Percentiles rank a stretch among this genome's conserved stretches.
These are phyloP conservation scores for Cenchrus americanus DNA, from an alignment of 176 grass and related monocot species.

Conservation along the genomic window DNA sequence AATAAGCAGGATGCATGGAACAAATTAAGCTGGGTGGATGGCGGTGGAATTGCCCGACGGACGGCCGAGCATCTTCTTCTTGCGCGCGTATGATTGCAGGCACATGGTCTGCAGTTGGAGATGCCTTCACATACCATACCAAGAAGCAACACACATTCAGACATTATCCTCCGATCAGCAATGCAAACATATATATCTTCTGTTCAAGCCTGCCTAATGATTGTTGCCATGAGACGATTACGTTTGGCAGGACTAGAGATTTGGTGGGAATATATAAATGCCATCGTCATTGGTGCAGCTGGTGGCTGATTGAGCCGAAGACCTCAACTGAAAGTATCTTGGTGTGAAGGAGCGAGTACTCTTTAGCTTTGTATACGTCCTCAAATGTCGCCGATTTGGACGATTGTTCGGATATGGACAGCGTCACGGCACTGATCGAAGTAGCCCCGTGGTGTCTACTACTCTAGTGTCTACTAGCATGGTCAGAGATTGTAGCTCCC, in stretches of 20 bases:
- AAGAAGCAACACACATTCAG: not conserved
- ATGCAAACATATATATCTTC: not conserved
- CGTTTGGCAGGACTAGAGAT: not conserved
- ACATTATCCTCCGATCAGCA: not conserved
- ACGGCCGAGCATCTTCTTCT: slow-evolving; percentile 9
- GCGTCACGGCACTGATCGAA: not conserved
- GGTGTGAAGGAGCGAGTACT: not conserved
- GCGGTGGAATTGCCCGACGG: not conserved
- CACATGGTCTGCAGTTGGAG: slow-evolving; percentile 29
- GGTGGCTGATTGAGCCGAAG: not conserved
- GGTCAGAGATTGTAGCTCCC: not conserved
- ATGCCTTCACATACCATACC: not conserved
- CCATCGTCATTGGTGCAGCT: not conserved
- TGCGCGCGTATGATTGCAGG: slow-evolving; percentile 27
- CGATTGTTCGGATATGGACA: not conserved
- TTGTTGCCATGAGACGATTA: not conserved
- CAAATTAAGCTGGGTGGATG: not conserved
- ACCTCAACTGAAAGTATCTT: not conserved
- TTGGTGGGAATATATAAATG: not conserved
- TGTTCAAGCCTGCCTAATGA: not conserved
- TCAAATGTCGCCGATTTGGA: not conserved
- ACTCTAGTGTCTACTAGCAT: not conserved
- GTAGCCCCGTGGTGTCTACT: not conserved
- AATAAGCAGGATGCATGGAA: not conserved
- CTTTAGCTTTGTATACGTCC: not conserved